Base-by-base conservation (phyloP, 805 yeast genomes). In the Metschnikowia drakensbergensis region DNA sequence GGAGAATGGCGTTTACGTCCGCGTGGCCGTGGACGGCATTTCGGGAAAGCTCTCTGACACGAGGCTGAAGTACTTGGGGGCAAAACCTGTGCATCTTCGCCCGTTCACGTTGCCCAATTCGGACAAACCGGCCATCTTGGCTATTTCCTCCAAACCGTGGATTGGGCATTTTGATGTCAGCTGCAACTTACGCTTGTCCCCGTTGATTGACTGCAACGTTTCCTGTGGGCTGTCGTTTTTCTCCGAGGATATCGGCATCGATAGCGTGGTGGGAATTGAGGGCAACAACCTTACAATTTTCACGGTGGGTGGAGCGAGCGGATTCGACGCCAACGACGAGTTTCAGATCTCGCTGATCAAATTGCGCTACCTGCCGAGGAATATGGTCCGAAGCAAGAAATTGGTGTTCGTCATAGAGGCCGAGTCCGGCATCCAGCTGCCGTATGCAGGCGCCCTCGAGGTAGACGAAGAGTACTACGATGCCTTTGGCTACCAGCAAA, bases 1-100 rank as follows among this genome's bases (percentile, higher is more conserved):
- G 73, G 76, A 69, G n/a, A 88, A 83, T 63, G 98, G 98, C 22
- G 80, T 91, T 1, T 88, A 85, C 66, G 82, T 83, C 2, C 70
- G 84, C 13, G 78, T 88, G 0, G 66, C 69, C 5, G 56, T 90
- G 34, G 88, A 86, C 58, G 59, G 62, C 0, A 58, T 68, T 4
- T 72, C 84, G 3, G 97, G 96, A 3, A 61, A 60, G 3, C 74
- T 80, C 22, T 68, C 78, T 0, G 84, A 85, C 54, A 79, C 89
- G 1, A 72, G 85, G 57, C 80, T 82, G 13, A 82, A 84, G 58
- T 89, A 85, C 59, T 62, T 88, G 28, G 98, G 98, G 0, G 76
- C 86, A 0, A 74, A 74, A 36, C 81, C 86, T 0, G 84, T 90
- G 0, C 58, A 59, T 2, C 64, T 90, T 3, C 68, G 80, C 2